These are phyloP conservation scores for Haematococcus lacustris DNA, from an alignment of 139 green algal genomes.

Conservation along the genomic window DNA sequence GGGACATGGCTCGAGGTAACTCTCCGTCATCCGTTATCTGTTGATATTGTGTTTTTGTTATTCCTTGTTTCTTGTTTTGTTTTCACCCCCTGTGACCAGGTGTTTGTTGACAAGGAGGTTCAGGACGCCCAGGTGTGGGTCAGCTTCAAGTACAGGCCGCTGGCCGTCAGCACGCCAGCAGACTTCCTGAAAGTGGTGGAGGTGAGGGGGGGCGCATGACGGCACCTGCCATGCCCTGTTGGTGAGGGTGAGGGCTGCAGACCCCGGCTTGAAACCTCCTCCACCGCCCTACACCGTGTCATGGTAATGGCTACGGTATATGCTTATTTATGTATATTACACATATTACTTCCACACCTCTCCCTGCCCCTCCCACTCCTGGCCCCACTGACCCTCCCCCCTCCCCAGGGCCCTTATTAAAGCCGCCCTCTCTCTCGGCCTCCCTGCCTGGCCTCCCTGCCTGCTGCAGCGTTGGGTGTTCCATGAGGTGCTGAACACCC, in stretches of 20 bases:
- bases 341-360: too few relatives aligned
- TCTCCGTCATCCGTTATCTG: background rate
- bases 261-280: background rate
- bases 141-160: constrained; percentile 49
- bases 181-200: constrained; percentile 45
- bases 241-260: too few relatives aligned
- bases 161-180: constrained; percentile 32
- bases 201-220: constrained; percentile 3
- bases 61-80: background rate
- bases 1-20: background rate
- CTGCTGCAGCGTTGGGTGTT: constrained; percentile 51
- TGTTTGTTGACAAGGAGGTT: constrained; percentile 56
- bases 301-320: too few relatives aligned
- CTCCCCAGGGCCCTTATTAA: background rate
- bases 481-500: constrained; percentile 54
- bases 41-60: background rate
- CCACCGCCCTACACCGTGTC: too few relatives aligned
- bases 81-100: constrained; percentile 3
- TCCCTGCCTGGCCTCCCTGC: background rate
- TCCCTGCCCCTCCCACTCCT: too few relatives aligned
- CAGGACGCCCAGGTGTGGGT: constrained; percentile 43
- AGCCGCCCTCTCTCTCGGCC: background rate
- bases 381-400: too few relatives aligned
- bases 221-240: background rate
- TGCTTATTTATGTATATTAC: too few relatives aligned